Percentiles rank a stretch among this genome's conserved stretches.
phyloP scores from a whole-genome alignment of 192 early-diverging fungal species.

The Coemansia nantahalensis region DNA sequence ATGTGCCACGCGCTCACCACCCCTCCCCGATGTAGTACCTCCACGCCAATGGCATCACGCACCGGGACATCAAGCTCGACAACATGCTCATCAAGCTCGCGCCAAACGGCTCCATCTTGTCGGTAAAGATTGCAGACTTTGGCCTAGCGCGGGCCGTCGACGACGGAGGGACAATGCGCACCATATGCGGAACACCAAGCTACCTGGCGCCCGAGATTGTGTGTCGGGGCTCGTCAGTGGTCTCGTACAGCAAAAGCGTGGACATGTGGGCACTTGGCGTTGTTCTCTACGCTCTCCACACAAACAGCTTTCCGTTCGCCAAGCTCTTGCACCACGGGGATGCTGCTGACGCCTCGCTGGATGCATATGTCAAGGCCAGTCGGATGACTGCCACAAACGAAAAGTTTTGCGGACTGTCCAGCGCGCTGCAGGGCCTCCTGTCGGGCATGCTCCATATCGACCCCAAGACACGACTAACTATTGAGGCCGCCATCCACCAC shows the following conservation, averaged over 20 bases:
- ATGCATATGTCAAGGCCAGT: constrained; percentile 22
- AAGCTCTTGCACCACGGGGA: constrained; percentile 18
- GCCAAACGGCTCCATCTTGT: constrained; percentile 4
- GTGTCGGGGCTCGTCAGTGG: constrained; percentile 33
- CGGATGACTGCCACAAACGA: constrained; percentile 16
- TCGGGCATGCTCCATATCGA: constrained; percentile 32
- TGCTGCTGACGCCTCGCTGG: constrained; percentile 13
- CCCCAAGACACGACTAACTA: constrained; percentile 14
- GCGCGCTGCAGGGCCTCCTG: constrained; percentile 22
- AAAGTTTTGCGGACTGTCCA: constrained; percentile 20
- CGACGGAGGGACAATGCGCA: constrained; percentile 50
- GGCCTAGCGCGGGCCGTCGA: constrained; percentile 56
- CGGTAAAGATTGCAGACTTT: constrained; percentile 65
- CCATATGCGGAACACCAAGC: constrained; percentile 58
- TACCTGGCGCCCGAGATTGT: constrained; percentile 57
- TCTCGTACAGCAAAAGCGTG: constrained; percentile 43
- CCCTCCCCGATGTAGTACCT: constrained; percentile 82
- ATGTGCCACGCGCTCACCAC: neutral
- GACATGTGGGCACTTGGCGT: constrained; percentile 54
- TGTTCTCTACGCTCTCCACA: constrained; percentile 44
- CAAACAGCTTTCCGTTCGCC: constrained; percentile 45
- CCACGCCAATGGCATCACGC: constrained; percentile 79
- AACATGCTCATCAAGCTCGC: constrained; percentile 56
- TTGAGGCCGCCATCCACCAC: constrained; percentile 34
- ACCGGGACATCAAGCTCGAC: constrained; percentile 94